Evolutionary conservation across 208 protist species (phyloP).

Genomic region (Sergeia podlipaevii): DNA sequence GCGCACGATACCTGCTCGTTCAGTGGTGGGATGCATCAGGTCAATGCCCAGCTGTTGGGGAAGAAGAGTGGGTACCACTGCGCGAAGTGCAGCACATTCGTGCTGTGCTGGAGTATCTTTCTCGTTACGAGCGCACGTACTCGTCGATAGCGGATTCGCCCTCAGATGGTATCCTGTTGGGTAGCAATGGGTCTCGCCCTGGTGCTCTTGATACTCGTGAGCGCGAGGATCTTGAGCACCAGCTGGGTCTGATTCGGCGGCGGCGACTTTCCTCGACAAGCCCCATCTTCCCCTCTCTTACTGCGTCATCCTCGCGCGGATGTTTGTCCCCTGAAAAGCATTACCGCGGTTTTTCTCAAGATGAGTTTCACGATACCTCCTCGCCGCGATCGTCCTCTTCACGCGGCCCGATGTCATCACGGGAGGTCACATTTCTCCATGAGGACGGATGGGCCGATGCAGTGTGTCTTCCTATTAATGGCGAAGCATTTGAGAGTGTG

Average conservation of each 20-base stretch:
- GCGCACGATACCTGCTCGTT: slow-evolving; percentile 28
- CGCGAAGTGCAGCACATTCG: slow-evolving; percentile 15
- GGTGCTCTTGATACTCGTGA: slow-evolving; percentile 35
- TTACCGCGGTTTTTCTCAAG: neutral
- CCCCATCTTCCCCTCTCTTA: too few species aligned
- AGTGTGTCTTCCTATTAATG: too few species aligned
- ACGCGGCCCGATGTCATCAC: neutral
- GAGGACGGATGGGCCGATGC: too few species aligned
- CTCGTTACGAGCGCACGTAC: slow-evolving; percentile 25
- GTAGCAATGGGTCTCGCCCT: neutral
- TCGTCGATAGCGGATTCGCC: slow-evolving; percentile 3
- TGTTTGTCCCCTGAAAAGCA: neutral
- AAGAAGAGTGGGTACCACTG: slow-evolving; percentile 30
- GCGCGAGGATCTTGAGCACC: slow-evolving; percentile 42
- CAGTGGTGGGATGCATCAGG: slow-evolving; percentile 11
- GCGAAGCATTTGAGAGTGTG: too few species aligned
- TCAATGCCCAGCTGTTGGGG: neutral
- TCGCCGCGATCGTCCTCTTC: neutral
- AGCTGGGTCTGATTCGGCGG: slow-evolving; percentile 37
- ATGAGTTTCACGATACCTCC: neutral
- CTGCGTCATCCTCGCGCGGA: too few species aligned
- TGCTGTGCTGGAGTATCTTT: slow-evolving; percentile 29
- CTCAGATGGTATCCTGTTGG: slow-evolving; percentile 2
- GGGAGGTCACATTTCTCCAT: neutral
- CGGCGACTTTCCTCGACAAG: slow-evolving; percentile 8